Conservation (phyloP, 2,329 filamentous ascomycete species). For the Cordyceps javanica region DNA sequence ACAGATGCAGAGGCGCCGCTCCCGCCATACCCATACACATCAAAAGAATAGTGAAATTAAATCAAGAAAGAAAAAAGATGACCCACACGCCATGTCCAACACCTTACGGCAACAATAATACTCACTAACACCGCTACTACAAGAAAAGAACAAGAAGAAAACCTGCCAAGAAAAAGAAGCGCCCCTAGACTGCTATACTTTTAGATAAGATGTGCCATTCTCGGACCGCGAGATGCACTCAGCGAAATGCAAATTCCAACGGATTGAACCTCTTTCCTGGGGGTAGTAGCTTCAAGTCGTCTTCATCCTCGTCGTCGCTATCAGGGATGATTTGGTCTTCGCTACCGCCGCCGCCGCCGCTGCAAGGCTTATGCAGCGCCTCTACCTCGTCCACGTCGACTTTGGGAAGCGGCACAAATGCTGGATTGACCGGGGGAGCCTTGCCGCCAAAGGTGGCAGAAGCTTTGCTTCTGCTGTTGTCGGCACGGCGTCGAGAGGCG, state of each 20-base stretch:
- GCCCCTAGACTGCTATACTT: not conserved
- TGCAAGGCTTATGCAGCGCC: constrained; percentile 37
- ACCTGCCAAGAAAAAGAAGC: not conserved
- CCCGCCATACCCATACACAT: no score
- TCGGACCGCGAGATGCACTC: not conserved
- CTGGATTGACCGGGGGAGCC: constrained; percentile 42
- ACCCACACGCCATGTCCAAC: not conserved
- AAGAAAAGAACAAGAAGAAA: not conserved
- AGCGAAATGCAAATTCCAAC: constrained; percentile 39
- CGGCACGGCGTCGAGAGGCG: not conserved
- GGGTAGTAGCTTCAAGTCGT: constrained; percentile 20
- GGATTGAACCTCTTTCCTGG: constrained; percentile 38
- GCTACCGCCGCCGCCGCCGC: constrained; percentile 35
- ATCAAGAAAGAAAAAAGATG: not conserved
- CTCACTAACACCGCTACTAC: not conserved
- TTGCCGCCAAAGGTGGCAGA: constrained; percentile 17
- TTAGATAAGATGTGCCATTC: not conserved
- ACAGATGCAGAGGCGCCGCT: no score
- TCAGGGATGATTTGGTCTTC: constrained; percentile 52
- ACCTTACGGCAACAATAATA: not conserved
- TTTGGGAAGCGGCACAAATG: constrained; percentile 49
- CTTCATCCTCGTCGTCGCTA: constrained; percentile 41
- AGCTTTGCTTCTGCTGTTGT: constrained; percentile 16
- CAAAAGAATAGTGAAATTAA: not conserved
- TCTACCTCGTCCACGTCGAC: constrained; percentile 49